Percentiles rank a stretch among this genome's conserved stretches.
phyloP scores from a whole-genome alignment of 2,329 filamentous ascomycete species.

The Cladorrhinum sp. region DNA sequence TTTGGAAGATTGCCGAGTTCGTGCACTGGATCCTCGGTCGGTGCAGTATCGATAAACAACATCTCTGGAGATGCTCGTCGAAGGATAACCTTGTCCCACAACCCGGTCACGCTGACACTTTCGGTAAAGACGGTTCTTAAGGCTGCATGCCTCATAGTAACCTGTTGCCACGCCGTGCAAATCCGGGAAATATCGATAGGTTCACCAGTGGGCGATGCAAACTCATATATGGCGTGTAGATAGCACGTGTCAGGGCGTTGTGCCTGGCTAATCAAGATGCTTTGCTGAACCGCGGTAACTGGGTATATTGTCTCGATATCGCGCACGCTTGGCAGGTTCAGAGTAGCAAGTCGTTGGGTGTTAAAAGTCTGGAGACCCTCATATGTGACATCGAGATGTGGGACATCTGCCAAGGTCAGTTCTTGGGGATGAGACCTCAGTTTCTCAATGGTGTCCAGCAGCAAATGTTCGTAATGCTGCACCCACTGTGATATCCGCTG shows the following conservation, averaged over 20 bases:
- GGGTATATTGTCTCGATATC: conserved; percentile 51
- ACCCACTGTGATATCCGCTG: conserved; percentile 47
- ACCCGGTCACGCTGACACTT: conserved; percentile 45
- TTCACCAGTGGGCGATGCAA: conserved; percentile 38
- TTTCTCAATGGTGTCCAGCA: conserved; percentile 43
- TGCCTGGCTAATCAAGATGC: conserved; percentile 46
- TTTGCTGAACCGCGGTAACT: conserved; percentile 47
- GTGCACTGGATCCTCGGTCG: conserved; percentile 38
- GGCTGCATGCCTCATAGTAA: conserved; percentile 44
- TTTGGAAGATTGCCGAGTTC: conserved; percentile 43
- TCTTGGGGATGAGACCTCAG: conserved; percentile 43
- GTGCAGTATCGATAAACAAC: conserved; percentile 49
- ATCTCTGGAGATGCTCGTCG: conserved; percentile 48
- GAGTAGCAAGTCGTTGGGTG: conserved; percentile 38
- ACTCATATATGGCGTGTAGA: conserved; percentile 47
- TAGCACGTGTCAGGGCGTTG: conserved; percentile 42
- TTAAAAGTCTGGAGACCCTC: conserved; percentile 45
- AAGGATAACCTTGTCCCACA: conserved; percentile 51
- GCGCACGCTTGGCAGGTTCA: conserved; percentile 40
- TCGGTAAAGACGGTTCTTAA: conserved; percentile 52
- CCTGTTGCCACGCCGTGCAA: conserved; percentile 49
- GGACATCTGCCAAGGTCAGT: conserved; percentile 50
- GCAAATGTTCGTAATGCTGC: conserved; percentile 43
- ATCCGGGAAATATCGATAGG: conserved; percentile 43
- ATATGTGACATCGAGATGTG: conserved; percentile 47